A percentile compares a stretch with the other conserved stretches of the same genome.
Evolutionary conservation across 352 stramenopile genomes (phyloP).

Genomic region (Lagenidium giganteum): DNA sequence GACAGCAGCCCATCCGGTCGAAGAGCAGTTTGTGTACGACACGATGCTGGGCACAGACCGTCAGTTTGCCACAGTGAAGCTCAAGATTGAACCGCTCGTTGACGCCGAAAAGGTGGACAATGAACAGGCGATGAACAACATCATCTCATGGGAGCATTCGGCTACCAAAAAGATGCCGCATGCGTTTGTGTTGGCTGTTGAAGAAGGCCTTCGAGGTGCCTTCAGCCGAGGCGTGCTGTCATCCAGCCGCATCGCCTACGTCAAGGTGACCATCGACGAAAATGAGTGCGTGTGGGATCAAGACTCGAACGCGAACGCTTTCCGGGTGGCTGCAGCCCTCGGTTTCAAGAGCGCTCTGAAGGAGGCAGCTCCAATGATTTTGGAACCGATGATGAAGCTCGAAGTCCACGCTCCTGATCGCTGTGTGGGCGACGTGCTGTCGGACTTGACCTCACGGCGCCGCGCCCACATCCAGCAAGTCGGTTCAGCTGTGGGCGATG

Average conservation of each 20-base stretch:
- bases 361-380: constrained; percentile 40
- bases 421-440: constrained; percentile 66
- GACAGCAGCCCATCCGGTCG: constrained; percentile 45
- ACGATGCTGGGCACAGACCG: constrained; percentile 65
- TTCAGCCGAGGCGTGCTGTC: constrained; percentile 58
- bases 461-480: constrained; percentile 70
- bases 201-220: constrained; percentile 52
- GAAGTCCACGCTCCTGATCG: constrained; percentile 57
- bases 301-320: constrained; percentile 66
- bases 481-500: constrained; percentile 18
- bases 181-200: constrained; percentile 55
- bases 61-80: constrained; percentile 60
- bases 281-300: constrained; percentile 45
- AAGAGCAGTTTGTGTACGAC: constrained; percentile 46
- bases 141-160: constrained; percentile 48
- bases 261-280: constrained; percentile 63
- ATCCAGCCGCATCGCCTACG: constrained; percentile 52
- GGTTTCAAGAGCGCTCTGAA: constrained; percentile 54
- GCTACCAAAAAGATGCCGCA: constrained; percentile 54
- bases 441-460: constrained; percentile 67
- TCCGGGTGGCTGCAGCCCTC: constrained; percentile 45
- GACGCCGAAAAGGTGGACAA: constrained; percentile 14
- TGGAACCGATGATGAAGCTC: constrained; percentile 81
- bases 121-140: constrained; percentile 38
- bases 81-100: constrained; percentile 44